Conservation (phyloP, 73 alveolate species). For the Effrenium voratum region DNA sequence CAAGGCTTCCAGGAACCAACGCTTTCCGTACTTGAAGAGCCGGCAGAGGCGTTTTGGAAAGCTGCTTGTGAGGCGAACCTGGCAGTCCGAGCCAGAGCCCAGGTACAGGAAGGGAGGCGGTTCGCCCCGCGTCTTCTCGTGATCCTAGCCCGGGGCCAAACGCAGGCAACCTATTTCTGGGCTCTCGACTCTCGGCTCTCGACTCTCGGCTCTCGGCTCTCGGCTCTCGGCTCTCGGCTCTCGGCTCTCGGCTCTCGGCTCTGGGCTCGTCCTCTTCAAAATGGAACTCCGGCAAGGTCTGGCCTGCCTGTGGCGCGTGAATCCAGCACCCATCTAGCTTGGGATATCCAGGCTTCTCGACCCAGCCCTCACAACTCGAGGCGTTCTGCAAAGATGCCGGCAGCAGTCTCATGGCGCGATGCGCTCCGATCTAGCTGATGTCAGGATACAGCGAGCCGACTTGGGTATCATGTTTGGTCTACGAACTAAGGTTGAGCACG, state of each 20-base stretch:
- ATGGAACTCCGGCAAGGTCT: background rate
- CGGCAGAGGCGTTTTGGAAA: constrained; percentile 41
- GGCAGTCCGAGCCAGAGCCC: constrained; percentile 42
- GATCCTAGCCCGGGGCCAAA: no score
- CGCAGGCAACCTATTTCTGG: no score
- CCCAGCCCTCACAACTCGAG: constrained; percentile 33
- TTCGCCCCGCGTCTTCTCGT: constrained; percentile 28
- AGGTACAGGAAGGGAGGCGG: constrained; percentile 12
- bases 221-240: no score
- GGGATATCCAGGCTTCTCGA: constrained; percentile 61
- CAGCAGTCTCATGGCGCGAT: constrained; percentile 2
- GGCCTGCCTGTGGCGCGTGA: constrained; percentile 6
- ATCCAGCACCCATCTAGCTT: constrained; percentile 69
- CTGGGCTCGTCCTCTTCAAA: background rate
- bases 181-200: no score
- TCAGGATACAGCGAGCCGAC: background rate
- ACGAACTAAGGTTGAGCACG: background rate
- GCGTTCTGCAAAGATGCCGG: background rate
- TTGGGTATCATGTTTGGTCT: background rate
- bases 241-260: no score
- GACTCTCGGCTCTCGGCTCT: no score
- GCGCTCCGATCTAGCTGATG: background rate
- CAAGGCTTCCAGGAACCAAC: constrained; percentile 45
- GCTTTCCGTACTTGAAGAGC: background rate
- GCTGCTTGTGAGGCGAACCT: background rate